Evolutionary conservation across 441 rosid species (phyloP), one percentile per base, ranked within the genome.

Genomic region (Syzygium syzygioides): DNA sequence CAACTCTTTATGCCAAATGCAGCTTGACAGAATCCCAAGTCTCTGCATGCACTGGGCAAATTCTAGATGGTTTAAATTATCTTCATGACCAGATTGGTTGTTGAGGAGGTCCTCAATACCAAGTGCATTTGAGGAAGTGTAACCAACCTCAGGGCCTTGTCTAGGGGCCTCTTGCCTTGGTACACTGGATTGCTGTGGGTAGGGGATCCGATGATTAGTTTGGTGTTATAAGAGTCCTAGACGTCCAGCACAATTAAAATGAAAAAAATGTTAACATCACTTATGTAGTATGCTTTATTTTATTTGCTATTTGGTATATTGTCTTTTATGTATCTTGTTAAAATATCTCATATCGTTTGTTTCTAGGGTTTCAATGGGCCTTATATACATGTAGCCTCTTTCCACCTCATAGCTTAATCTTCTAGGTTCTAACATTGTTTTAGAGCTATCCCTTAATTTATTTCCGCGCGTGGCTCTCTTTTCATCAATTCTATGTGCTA

Each of bases 21-120:
- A 37, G 32, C 48, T 83, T 56, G 28, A 59, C 14, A 30, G 86
- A 89, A 15, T 86, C 88, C 41, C 85, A 86, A 45, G 86, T 89
- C 50, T n/a, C 90, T 2, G 56, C 90, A 48, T 89, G 48, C 90
- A 48, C 86, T 0, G 76, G 88, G 85, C 62, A 89, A 71, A 89
- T 89, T 60, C 60, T 89, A 37, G 80, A 71, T 79, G 86, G 88
- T 25, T 79, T 89, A 87, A 89, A 45, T 45, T 45, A 45, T 45
- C 48, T 45, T 45, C 48, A 45, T 45, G 48, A 45, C 9, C 48
- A 45, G 66, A 13, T 6, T 13, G 17, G 14, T 59, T 12, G 26
- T 59, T 13, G 66, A 59, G 66, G 66, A 59, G 66, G 30, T 26
- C 66, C 66, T 59, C 32, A 59, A 26, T 26, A 28, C 66, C 32